Conservation (phyloP, 139 green algal species). For the Desmodesmus armatus region DNA sequence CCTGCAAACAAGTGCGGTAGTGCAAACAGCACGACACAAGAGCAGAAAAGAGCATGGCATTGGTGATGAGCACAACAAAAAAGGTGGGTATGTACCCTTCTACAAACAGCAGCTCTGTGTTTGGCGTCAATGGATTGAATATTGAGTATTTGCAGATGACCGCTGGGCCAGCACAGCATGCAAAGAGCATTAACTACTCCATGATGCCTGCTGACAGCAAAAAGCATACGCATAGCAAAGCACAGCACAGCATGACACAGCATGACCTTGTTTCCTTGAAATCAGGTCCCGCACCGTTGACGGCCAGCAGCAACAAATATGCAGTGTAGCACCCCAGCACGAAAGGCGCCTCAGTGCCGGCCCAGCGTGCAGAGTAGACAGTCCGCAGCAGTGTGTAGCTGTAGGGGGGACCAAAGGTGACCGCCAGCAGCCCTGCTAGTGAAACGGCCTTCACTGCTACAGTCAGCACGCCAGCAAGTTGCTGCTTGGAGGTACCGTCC, state of each 20-base stretch:
- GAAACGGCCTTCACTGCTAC: constrained; percentile 66
- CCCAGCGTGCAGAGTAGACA: constrained; percentile 80
- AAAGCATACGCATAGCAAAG: not conserved
- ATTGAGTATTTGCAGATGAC: too few species aligned
- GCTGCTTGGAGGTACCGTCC: not conserved
- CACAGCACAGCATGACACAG: not conserved
- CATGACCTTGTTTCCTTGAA: too few species aligned
- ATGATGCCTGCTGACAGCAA: not conserved
- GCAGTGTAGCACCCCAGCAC: constrained; percentile 81
- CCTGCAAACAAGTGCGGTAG: constrained; percentile 59
- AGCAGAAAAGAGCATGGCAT: not conserved
- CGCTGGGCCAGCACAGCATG: not conserved
- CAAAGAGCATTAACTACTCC: too few species aligned
- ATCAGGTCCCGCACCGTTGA: constrained; percentile 60
- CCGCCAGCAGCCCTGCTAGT: constrained; percentile 72
- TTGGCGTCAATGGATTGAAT: too few species aligned
- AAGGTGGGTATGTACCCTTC: too few species aligned
- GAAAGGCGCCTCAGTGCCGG: constrained; percentile 73
- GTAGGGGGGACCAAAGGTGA: constrained; percentile 86
- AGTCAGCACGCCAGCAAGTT: constrained; percentile 60
- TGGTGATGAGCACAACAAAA: too few species aligned
- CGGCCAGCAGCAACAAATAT: constrained; percentile 84
- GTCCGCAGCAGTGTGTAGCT: constrained; percentile 73
- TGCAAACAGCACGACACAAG: not conserved
- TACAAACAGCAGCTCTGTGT: too few species aligned